Conservation (phyloP, 2,329 filamentous ascomycete species). For the Aspergillus ochraceoroseus region DNA sequence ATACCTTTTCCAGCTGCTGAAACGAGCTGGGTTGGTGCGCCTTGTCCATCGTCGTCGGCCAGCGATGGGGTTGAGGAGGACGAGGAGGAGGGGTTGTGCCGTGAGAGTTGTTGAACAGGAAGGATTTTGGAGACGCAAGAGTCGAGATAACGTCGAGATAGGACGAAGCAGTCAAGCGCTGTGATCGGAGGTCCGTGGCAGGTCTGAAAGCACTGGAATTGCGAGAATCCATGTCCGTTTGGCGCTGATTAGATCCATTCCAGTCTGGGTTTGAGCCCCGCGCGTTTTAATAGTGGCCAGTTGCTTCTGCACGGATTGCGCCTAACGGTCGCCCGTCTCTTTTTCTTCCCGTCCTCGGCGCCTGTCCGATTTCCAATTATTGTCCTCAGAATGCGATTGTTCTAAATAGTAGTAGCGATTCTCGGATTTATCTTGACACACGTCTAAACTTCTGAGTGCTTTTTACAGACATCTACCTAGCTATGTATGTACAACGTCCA, state of each 20-base stretch:
- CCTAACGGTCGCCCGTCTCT: slow-evolving; percentile 1
- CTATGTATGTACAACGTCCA: background rate
- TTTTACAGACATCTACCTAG: background rate
- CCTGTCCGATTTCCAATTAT: too few species aligned
- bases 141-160: slow-evolving; percentile 32
- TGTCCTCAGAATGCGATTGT: too few species aligned
- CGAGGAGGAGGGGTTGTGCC: slow-evolving; percentile 17
- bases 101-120: slow-evolving; percentile 32
- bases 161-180: slow-evolving; percentile 18
- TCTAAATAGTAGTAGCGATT: too few species aligned
- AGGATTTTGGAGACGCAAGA: slow-evolving; percentile 37
- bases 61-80: slow-evolving; percentile 16
- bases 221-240: slow-evolving; percentile 21
- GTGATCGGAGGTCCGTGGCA: slow-evolving; percentile 21
- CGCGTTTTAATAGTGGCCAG: background rate
- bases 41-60: slow-evolving; percentile 66
- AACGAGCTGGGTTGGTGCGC: slow-evolving; percentile 93
- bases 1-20: slow-evolving; percentile 88
- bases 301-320: slow-evolving; percentile 1
- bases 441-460: too few species aligned
- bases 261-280: slow-evolving; percentile 14
- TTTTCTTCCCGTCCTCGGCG: background rate
- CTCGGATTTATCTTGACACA: too few species aligned
- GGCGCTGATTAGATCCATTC: slow-evolving; percentile 7
- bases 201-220: slow-evolving; percentile 10